A percentile compares a stretch with the other conserved stretches of the same genome.
phyloP scores from a whole-genome alignment of 2,329 filamentous ascomycete species.

The Apiospora hydei region DNA sequence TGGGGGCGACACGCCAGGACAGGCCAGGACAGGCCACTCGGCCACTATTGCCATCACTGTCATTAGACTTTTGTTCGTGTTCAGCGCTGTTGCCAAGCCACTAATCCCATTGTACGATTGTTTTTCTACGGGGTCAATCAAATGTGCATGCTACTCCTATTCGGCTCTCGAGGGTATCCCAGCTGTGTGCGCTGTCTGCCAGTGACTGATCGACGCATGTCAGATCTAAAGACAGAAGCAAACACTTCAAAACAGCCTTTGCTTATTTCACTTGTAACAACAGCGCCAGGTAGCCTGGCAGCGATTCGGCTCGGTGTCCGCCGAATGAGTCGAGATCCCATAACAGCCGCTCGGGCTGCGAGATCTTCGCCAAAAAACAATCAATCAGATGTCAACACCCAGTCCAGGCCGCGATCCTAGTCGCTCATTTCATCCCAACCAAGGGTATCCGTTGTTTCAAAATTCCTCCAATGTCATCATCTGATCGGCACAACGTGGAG shows the following conservation, averaged over 20 bases:
- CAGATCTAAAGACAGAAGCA: constrained; percentile 20
- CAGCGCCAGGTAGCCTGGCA: background rate
- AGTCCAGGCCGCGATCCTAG: background rate
- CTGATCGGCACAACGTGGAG: constrained; percentile 15
- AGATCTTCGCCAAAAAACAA: background rate
- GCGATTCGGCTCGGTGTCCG: background rate
- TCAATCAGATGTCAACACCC: background rate
- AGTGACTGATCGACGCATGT: constrained; percentile 1
- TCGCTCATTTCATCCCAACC: constrained; percentile 11
- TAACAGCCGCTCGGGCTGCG: background rate
- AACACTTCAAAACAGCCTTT: background rate
- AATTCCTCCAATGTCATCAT: constrained; percentile 16
- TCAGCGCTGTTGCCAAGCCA: background rate
- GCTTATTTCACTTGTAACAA: background rate
- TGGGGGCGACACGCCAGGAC: no score
- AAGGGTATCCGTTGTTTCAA: constrained; percentile 15
- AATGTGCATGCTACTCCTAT: background rate
- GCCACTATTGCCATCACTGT: constrained; percentile 9
- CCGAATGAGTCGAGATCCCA: background rate
- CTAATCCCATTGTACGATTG: background rate
- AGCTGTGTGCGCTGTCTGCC: background rate
- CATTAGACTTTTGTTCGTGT: constrained; percentile 11
- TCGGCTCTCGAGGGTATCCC: background rate
- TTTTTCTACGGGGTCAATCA: background rate
- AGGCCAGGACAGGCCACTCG: background rate